A percentile compares a stretch with the other conserved stretches of the same genome.
Conservation (phyloP, 2,329 filamentous ascomycete genomes). For the Xylariaceae sp. region DNA sequence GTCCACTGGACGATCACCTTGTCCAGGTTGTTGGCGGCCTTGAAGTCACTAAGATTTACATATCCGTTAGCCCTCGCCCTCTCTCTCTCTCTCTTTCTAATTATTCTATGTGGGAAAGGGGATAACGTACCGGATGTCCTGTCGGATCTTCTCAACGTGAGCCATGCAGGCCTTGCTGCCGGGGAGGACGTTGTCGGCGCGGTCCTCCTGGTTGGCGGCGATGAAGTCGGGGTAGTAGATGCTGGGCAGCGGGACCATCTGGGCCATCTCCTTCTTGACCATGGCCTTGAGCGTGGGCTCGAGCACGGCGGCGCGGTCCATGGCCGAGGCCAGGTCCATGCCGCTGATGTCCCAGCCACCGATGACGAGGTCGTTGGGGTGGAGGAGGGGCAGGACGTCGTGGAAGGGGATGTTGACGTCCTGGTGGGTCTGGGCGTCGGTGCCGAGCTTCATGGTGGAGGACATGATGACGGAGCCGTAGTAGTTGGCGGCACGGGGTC, state of each 20-base stretch:
- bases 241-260: slow-evolving; percentile 82
- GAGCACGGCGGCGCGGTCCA: slow-evolving; percentile 93
- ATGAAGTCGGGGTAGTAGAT: slow-evolving; percentile 99
- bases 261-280: slow-evolving; percentile 88
- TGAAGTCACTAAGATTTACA: slow-evolving; percentile 72
- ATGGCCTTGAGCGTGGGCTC: slow-evolving; percentile 89
- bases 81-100: no score
- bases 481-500: slow-evolving; percentile 82
- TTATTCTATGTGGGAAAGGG: no score
- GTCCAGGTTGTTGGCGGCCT: slow-evolving; percentile 75
- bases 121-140: slow-evolving; percentile 70
- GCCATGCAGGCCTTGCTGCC: slow-evolving; percentile 79
- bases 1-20: slow-evolving; percentile 98
- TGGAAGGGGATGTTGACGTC: slow-evolving; percentile 97
- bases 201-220: slow-evolving; percentile 94
- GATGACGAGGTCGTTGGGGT: slow-evolving; percentile 91
- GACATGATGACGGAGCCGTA: slow-evolving; percentile 97
- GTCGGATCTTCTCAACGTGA: slow-evolving; percentile 88
- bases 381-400: slow-evolving; percentile 89
- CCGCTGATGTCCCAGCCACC: slow-evolving; percentile 97
- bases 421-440: slow-evolving; percentile 72
- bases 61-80: slow-evolving; percentile 8
- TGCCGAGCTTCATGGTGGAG: slow-evolving; percentile 94
- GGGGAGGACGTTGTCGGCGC: slow-evolving; percentile 83
- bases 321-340: slow-evolving; percentile 81